A percentile compares a stretch with the other conserved stretches of the same genome.
Evolutionary conservation across 1,284 basidiomycete genomes (phyloP).

Genomic region (Gymnopus androsaceus): DNA sequence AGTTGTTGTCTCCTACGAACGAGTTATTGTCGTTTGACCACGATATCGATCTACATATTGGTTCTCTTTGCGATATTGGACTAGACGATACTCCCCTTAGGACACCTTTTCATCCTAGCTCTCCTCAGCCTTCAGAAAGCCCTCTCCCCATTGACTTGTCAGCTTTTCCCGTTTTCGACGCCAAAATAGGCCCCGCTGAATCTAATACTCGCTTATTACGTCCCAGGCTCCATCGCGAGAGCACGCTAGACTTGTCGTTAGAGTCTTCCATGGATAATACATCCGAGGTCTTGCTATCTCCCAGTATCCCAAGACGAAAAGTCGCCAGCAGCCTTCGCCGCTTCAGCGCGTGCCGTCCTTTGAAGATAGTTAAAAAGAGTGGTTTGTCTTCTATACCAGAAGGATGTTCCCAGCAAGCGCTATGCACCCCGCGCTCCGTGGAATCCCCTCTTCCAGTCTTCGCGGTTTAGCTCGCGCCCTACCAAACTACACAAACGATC

Average conservation of each 20-base stretch:
- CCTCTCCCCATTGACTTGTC: neutral
- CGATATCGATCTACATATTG: neutral
- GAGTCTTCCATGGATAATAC: neutral
- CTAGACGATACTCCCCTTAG: neutral
- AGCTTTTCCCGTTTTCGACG: constrained; percentile 4
- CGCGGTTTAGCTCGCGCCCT: neutral
- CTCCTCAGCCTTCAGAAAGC: neutral
- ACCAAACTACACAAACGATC: neutral
- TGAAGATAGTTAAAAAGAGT: neutral
- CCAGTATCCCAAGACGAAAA: neutral
- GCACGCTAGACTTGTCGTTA: neutral
- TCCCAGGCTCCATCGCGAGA: neutral
- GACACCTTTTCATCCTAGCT: constrained; percentile 4
- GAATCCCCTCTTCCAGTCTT: neutral
- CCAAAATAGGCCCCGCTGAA: neutral
- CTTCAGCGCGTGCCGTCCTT: neutral
- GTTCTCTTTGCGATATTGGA: neutral
- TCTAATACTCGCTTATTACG: neutral
- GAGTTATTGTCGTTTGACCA: neutral
- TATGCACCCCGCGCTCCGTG: neutral
- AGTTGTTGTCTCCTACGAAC: neutral
- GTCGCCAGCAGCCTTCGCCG: too few species aligned
- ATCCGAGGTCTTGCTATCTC: neutral
- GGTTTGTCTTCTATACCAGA: neutral
- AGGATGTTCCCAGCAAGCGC: neutral